Evolutionary conservation across 2,329 filamentous ascomycete species (phyloP), one percentile per base, ranked within the genome.

Genomic region (Botrytis fabae): DNA sequence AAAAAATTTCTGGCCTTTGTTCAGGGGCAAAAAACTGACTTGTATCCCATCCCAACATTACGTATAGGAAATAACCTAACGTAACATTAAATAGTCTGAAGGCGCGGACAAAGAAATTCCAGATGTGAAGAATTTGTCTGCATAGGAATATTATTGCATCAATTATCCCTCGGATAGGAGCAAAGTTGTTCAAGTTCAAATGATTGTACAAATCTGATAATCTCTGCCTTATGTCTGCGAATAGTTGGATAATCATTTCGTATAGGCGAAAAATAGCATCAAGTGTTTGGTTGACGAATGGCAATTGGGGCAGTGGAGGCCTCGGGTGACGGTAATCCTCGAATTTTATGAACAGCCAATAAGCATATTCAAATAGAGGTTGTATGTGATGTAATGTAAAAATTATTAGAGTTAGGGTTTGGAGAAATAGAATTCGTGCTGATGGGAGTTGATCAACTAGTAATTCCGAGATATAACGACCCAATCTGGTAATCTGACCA

Each of bases 271-370:
- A 5, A 51, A 54, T 4, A 28, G 20, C 25, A 4, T 9, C 38
- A 5, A 68, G 12, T 42, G 57, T 22, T 16, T 14, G 8, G 38
- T n/a, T 57, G 40, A 68, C 14, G 20, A 68, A n/a, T 32, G 48
- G 65, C 16, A 28, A 12, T 42, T 16, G 38, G 35, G 2, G 25
- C 25, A 68, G 35, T 40, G 16, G 46, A 18, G 35, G 64, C 35
- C 46, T n/a, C 4, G 64, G 64, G 51, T 40, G 51, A 68, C 32
- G 64, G 25, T 28, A n/a, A 68, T 68, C 46, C 22, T 68, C 9
- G 25, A 54, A 54, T 9, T 22, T 25, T 7, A 8, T 5, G 35
- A 68, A 18, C 28, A 54, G 35, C 64, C 64, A 68, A 28, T 25
- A 48, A 38, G 40, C 38, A 40, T 68, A 68, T 28, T 10, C 9